Conservation (phyloP, 108 stramenopile species). For the Aurantiochytrium sp. region DNA sequence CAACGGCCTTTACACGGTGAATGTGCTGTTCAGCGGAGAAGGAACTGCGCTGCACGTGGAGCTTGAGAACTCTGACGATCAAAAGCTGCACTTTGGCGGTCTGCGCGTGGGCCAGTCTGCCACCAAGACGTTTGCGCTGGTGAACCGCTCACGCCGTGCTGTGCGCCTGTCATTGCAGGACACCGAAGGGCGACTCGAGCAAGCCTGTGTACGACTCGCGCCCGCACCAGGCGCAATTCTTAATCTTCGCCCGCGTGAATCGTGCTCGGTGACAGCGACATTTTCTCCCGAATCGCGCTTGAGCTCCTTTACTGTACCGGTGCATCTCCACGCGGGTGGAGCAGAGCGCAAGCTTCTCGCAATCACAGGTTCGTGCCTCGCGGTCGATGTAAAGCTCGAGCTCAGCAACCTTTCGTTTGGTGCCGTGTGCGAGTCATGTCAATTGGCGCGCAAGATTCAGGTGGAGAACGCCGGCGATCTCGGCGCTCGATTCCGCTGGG, state of each 20-base stretch:
- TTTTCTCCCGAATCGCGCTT: constrained; percentile 42
- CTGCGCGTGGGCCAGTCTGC: constrained; percentile 36
- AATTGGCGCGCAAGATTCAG: constrained; percentile 29
- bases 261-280: constrained; percentile 16
- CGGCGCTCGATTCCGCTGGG: constrained; percentile 40
- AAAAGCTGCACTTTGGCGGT: constrained; percentile 34
- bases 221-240: constrained; percentile 24
- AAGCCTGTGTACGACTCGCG: constrained; percentile 15
- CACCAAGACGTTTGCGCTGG: constrained; percentile 34
- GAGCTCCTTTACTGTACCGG: constrained; percentile 33
- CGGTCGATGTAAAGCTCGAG: constrained; percentile 43
- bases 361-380: constrained; percentile 41
- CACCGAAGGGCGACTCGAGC: background rate
- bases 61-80: constrained; percentile 42
- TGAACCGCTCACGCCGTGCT: constrained; percentile 39
- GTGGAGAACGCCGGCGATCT: constrained; percentile 54
- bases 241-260: constrained; percentile 29
- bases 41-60: constrained; percentile 45
- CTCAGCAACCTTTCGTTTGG: constrained; percentile 51
- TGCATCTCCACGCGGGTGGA: constrained; percentile 40
- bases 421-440: constrained; percentile 40
- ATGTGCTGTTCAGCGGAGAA: constrained; percentile 35
- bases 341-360: constrained; percentile 15
- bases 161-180: constrained; percentile 35
- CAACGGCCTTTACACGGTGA: constrained; percentile 44